Conservation (phyloP, 164 flowering plant genomes). For the Macadamia tetraphylla region DNA sequence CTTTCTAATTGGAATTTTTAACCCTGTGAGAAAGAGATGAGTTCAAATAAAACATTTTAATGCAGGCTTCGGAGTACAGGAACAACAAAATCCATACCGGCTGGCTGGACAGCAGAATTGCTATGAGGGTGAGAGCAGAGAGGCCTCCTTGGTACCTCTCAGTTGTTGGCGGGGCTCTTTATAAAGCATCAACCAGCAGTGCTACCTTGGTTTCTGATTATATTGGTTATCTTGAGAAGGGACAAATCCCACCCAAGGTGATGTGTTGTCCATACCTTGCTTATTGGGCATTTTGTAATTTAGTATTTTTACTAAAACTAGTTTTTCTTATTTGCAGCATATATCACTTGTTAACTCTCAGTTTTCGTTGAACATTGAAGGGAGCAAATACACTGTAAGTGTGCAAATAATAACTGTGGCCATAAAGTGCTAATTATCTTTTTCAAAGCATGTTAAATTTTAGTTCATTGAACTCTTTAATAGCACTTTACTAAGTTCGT, state of each 20-base stretch:
- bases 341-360: constrained; percentile 89
- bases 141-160: constrained; percentile 99
- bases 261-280: not conserved
- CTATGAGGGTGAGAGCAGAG: constrained; percentile 99
- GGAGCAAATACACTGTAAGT: constrained; percentile 92
- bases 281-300: not conserved
- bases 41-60: not conserved
- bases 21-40: not conserved
- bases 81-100: constrained; percentile 97
- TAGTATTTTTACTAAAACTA: constrained; percentile 2
- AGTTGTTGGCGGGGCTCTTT: constrained; percentile 96
- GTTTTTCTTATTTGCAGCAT: constrained; percentile 57
- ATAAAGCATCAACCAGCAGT: constrained; percentile 93
- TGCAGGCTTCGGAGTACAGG: constrained; percentile 86
- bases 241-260: constrained; percentile 99
- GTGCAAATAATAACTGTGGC: not conserved
- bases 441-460: constrained; percentile 1
- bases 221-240: constrained; percentile 96
- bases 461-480: constrained; percentile 5
- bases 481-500: constrained; percentile 3
- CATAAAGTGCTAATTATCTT: not conserved
- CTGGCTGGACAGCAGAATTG: constrained; percentile 99
- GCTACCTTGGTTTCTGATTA: constrained; percentile 96
- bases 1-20: not conserved
- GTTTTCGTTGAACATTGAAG: constrained; percentile 94